Evolutionary conservation across 345 rosid genomes (phyloP).

Genomic region (Lepidium africanum): DNA sequence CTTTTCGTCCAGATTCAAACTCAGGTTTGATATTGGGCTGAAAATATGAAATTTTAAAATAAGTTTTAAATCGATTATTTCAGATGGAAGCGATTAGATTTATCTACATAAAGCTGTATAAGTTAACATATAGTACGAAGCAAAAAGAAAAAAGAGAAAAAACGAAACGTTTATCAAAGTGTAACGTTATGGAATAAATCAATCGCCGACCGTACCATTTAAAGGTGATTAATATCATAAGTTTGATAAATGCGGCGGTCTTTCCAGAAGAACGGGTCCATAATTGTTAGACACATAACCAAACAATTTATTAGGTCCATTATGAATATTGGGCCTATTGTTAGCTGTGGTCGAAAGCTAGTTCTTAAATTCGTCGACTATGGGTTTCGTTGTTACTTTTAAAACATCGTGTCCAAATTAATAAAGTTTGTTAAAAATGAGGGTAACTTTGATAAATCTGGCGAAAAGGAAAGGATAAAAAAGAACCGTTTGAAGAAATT

Average conservation of each 20-base stretch:
- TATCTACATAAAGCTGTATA: too few relatives aligned
- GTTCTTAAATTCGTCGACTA: not conserved
- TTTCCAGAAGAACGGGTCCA: not conserved
- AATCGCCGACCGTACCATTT: too few relatives aligned
- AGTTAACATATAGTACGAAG: too few relatives aligned
- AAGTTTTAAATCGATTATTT: too few relatives aligned
- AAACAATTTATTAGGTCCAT: conserved; percentile 15
- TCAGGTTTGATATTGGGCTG: too few relatives aligned
- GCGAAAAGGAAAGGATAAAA: conserved; percentile 6
- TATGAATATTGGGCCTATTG: conserved; percentile 13
- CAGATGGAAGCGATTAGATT: too few relatives aligned
- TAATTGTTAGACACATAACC: not conserved
- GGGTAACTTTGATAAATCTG: not conserved
- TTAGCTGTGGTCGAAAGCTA: not conserved
- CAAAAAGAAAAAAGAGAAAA: too few relatives aligned
- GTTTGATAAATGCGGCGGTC: conserved; percentile 20
- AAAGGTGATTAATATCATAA: too few relatives aligned
- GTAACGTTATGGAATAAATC: too few relatives aligned
- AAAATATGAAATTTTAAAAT: too few relatives aligned
- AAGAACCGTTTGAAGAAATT: conserved; percentile 22
- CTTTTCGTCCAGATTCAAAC: too few relatives aligned
- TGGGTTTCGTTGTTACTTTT: not conserved
- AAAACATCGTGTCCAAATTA: not conserved
- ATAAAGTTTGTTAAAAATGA: not conserved
- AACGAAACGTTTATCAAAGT: too few relatives aligned